These are phyloP conservation scores for Phytophthora sansomeana DNA, from an alignment of 352 stramenopile genomes.

Conservation along the genomic window DNA sequence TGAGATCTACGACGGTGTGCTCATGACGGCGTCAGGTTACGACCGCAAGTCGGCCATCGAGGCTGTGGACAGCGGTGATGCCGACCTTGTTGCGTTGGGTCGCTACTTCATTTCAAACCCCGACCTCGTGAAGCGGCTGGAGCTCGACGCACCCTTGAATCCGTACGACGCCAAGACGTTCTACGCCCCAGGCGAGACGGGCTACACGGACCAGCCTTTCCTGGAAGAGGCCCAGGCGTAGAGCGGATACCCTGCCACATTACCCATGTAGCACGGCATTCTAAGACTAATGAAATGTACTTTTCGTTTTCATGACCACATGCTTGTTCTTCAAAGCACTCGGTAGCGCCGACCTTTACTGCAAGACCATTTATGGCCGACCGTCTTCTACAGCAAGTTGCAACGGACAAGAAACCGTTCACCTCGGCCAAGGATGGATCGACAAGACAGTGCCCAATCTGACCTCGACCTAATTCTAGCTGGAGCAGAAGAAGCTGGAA, in stretches of 20 bases:
- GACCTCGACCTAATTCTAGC: slow-evolving; percentile 4
- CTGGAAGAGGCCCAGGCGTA: slow-evolving; percentile 29
- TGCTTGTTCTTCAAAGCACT: not conserved
- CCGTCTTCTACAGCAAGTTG: not conserved
- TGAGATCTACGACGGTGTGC: slow-evolving; percentile 55
- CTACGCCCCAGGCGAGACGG: slow-evolving; percentile 41
- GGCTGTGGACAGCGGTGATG: slow-evolving; percentile 43
- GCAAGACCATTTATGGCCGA: not conserved
- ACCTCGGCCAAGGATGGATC: not conserved
- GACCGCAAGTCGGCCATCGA: slow-evolving; percentile 39
- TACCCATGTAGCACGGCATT: no score
- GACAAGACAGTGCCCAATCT: slow-evolving; percentile 1
- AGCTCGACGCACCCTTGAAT: slow-evolving; percentile 49
- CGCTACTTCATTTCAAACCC: slow-evolving; percentile 63
- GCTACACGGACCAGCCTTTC: slow-evolving; percentile 55
- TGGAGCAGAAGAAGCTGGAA: no score
- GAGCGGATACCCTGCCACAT: no score
- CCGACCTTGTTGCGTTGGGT: slow-evolving; percentile 56
- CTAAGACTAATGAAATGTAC: not conserved
- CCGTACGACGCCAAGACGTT: slow-evolving; percentile 44
- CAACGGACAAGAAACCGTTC: slow-evolving; percentile 20
- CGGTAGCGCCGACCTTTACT: no score
- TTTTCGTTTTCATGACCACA: not conserved
- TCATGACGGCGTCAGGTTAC: slow-evolving; percentile 58
- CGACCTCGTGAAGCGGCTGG: slow-evolving; percentile 47